Base-by-base conservation (phyloP, 495 filamentous ascomycete species). In the Tuber microsphaerosporum region DNA sequence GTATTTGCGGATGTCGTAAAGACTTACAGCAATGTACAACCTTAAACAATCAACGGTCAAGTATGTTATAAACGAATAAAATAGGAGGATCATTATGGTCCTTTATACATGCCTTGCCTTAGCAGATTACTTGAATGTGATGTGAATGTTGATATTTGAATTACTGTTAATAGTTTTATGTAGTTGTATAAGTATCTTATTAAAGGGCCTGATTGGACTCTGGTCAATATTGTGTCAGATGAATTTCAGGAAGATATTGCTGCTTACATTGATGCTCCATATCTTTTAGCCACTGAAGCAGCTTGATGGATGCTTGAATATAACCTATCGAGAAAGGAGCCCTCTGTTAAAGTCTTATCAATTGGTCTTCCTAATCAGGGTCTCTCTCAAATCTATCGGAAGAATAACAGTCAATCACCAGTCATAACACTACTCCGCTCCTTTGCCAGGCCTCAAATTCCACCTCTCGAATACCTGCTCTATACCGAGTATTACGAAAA, bases 261-360 rank as follows among this genome's bases (percentile, higher is more conserved):
- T 7, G 73, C 76, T 14, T 80, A 78, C 61, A 72, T 80, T 42
- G 69, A 78, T 72, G 69, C 39, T 6, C 61, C 43, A n/a, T 80
- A 80, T 73, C 41, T 80, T 3, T 76, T 41, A 19, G 37, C 44
- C 16, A 71, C 70, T 2, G 74, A 80, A 34, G 76, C 73, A 43
- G 48, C 61, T 2, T 78, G 76, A 76, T 34, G 48, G 70, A 78
- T 80, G 68, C 48, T 80, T 0, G 46, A 74, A 37, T 80, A 61
- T 17, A 19, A 78, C n/a, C 72, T 78, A 0, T 74, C 39, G 0
- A 26, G 72, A 44, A 69, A 70, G 71, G n/a, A n/a, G 20, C 71
- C 65, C 0, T 44, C 48, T 45, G 71, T 81, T 9, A 70, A 26
- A 46, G 34, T 70, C 26, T 14, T 81, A 7, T 61, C 71, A 16